A percentile compares a stretch with the other conserved stretches of the same genome.
phyloP scores from a whole-genome alignment of 345 rosid genomes.

The Reutealis trisperma region DNA sequence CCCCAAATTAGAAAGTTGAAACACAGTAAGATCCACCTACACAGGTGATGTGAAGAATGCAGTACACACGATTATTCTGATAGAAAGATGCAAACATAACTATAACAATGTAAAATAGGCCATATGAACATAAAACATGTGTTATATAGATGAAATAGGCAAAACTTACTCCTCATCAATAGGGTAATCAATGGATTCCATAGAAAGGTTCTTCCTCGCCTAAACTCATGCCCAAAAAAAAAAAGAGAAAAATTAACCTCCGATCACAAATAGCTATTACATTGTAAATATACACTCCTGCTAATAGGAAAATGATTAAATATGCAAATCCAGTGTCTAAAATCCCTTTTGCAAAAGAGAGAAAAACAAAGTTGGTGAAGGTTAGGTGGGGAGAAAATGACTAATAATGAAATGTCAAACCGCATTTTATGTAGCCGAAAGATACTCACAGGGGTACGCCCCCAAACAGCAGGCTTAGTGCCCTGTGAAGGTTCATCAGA shows the following conservation, averaged over 20 bases:
- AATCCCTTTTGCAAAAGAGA: no score
- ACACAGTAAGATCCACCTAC: background rate
- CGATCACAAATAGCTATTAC: background rate
- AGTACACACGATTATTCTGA: background rate
- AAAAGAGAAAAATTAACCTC: background rate
- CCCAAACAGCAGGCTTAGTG: slow-evolving; percentile 44
- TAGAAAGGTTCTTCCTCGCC: slow-evolving; percentile 80
- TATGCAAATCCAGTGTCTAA: no score
- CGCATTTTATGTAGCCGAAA: slow-evolving; percentile 3
- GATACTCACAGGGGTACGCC: slow-evolving; percentile 74
- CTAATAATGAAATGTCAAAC: slow-evolving; percentile 5
- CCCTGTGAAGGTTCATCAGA: slow-evolving; percentile 43
- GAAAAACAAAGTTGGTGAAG: no score
- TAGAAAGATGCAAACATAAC: background rate
- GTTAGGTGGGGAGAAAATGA: slow-evolving; percentile 1
- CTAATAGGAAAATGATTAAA: background rate
- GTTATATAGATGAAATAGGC: slow-evolving; percentile 18
- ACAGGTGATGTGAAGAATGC: no score
- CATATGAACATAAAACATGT: slow-evolving; percentile 13
- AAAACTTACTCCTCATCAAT: slow-evolving; percentile 71
- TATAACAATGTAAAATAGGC: slow-evolving; percentile 5
- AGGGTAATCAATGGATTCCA: slow-evolving; percentile 67
- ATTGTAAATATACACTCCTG: background rate
- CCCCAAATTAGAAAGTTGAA: background rate
- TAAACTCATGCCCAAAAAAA: slow-evolving; percentile 30